Percentiles rank a stretch among this genome's conserved stretches.
Conservation (phyloP, 306 rosid genomes). For the Hippophae tibetana region DNA sequence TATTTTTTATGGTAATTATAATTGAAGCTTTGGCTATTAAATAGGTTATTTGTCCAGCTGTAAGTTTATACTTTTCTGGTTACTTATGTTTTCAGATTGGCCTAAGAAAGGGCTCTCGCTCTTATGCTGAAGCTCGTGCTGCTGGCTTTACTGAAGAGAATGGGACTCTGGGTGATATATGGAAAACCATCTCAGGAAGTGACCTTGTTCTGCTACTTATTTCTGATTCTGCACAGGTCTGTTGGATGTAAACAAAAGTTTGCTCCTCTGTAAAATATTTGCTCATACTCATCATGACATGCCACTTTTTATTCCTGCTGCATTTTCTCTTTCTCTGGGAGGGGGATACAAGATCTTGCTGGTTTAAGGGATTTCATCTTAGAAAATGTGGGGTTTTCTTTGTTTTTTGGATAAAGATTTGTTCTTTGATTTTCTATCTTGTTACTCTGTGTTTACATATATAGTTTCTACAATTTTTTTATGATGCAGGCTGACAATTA, state of each 20-base stretch:
- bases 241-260: conserved; percentile 10
- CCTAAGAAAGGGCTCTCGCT: conserved; percentile 87
- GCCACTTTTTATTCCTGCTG: neutral
- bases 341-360: too few relatives aligned
- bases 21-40: neutral
- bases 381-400: too few relatives aligned
- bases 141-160: conserved; percentile 85
- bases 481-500: conserved; percentile 80
- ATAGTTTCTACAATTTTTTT: neutral
- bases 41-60: neutral
- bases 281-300: neutral
- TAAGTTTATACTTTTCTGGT: neutral
- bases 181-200: conserved; percentile 71
- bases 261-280: neutral
- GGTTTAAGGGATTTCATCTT: too few relatives aligned
- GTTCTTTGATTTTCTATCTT: neutral
- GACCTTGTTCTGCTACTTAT: conserved; percentile 89
- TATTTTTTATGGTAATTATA: neutral
- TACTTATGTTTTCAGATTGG: conserved; percentile 52
- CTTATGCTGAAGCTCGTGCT: conserved; percentile 80
- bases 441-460: neutral
- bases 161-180: conserved; percentile 92
- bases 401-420: too few relatives aligned
- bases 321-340: neutral
- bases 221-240: conserved; percentile 95